These are phyloP conservation scores for Boletus sensibilis DNA, from an alignment of 768 basidiomycete species.

Conservation along the genomic window DNA sequence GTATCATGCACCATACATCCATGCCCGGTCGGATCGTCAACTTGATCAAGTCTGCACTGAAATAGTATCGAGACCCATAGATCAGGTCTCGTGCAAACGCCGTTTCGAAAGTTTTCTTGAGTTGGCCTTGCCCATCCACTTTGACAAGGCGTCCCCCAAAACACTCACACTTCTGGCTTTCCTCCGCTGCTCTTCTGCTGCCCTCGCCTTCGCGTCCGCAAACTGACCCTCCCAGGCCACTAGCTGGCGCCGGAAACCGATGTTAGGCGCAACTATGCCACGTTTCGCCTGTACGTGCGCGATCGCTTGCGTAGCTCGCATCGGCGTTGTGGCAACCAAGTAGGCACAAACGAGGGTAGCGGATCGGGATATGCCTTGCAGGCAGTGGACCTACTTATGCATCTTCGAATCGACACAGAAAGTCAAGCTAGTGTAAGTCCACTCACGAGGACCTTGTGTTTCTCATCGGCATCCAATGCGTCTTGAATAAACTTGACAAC, in stretches of 20 bases:
- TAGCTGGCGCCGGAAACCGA: conserved; percentile 63
- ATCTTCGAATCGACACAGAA: neutral
- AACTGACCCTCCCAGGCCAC: conserved; percentile 34
- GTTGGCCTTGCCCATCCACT: conserved; percentile 15
- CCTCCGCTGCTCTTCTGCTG: conserved; percentile 16
- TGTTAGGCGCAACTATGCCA: conserved; percentile 62
- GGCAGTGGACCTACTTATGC: conserved; percentile 64
- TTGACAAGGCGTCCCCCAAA: conserved; percentile 13
- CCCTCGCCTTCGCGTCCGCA: conserved; percentile 23
- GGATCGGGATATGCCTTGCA: conserved; percentile 73
- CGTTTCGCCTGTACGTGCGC: conserved; percentile 55
- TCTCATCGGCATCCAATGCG: conserved; percentile 44
- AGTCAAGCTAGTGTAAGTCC: neutral
- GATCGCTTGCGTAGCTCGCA: conserved; percentile 55
- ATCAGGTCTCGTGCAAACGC: neutral
- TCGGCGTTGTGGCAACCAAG: conserved; percentile 49
- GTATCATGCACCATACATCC: neutral
- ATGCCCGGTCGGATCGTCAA: neutral
- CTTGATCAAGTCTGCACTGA: neutral
- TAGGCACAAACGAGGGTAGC: conserved; percentile 77
- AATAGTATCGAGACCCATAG: neutral
- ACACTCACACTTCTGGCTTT: conserved; percentile 3
- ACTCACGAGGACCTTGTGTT: conserved; percentile 51
- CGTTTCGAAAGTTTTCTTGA: neutral
- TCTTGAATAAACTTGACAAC: conserved; percentile 54